phyloP scores from a whole-genome alignment of 257 asterid genomes.

The Solanum dulcamara region DNA sequence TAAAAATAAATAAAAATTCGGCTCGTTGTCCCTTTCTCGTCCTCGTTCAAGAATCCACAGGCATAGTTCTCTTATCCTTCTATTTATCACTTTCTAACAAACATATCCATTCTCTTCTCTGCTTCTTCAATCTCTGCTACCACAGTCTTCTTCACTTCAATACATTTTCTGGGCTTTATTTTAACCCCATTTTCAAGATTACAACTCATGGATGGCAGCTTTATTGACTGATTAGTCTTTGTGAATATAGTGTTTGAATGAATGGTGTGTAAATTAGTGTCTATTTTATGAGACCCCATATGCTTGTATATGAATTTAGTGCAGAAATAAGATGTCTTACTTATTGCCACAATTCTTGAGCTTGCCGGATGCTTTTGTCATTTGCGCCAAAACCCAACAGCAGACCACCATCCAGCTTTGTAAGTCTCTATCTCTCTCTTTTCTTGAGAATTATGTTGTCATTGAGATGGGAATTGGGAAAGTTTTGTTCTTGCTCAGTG shows the following conservation, averaged over 20 bases:
- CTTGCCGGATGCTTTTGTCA: constrained; percentile 70
- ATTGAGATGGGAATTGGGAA: background rate
- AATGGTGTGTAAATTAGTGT: background rate
- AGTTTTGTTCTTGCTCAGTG: background rate
- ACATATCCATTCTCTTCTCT: background rate
- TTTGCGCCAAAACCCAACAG: constrained; percentile 44
- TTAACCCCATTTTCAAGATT: background rate
- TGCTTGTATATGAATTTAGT: constrained; percentile 5
- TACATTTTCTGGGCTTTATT: background rate
- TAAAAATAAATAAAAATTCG: background rate
- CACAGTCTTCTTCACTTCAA: background rate
- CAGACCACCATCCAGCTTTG: constrained; percentile 31
- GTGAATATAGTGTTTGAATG: background rate
- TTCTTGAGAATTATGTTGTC: background rate
- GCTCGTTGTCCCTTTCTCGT: constrained; percentile 24
- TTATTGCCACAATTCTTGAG: constrained; percentile 90
- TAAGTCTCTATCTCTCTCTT: constrained; percentile 11
- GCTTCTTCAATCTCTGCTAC: background rate
- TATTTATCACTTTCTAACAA: constrained; percentile 28
- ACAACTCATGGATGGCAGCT: background rate
- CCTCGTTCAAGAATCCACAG: constrained; percentile 20
- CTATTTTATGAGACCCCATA: constrained; percentile 4
- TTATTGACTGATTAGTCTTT: constrained; percentile 3
- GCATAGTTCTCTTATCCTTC: constrained; percentile 46
- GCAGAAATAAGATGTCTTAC: constrained; percentile 61